Base-by-base conservation (phyloP, 768 basidiomycete genomes). In the Botryobasidium botryosum region DNA sequence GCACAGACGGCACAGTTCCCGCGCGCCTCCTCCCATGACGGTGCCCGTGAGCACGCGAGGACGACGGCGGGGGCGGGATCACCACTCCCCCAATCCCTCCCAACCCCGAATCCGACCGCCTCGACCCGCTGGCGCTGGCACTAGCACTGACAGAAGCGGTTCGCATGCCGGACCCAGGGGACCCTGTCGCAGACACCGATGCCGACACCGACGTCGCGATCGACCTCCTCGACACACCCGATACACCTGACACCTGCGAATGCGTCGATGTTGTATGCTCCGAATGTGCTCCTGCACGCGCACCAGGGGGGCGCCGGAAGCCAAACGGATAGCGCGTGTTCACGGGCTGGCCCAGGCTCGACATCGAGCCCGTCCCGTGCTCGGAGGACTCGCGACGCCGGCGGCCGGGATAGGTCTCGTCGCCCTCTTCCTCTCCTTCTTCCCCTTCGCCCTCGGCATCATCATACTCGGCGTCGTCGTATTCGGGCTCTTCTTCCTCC, bases 331-430 rank as follows among this genome's bases (percentile, higher is more conserved):
- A 48, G 6, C 29, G 27, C 13, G 44, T 23, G 13, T 49, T 59
- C 43, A 87, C 67, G 1, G 82, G 84, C 20, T 79, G 77, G 2
- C 85, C 85, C 4, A 88, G 70, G 49, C 79, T 82, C 3, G 84
- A 87, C 76, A 88, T 75, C 6, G 85, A 87, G 17, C 75, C 80
- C 6, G 49, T 50, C 20, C n/a, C 46, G 21, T 13, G 15, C 7
- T 33, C 40, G 13, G 35, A 21, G 36, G 48, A 46, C n/a, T 43
- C 12, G 41, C 13, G 24, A 35, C 2, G n/a, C 13, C 41, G 36
- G 46, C 38, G 21, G 36, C n/a, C 37, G n/a, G n/a, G n/a, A 17
- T 17, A 17, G 17, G 31, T 38, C 6, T 45, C 33, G 23, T 45
- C 44, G 6, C 66, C 67, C 36, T 68, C 69, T 42, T 63, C 64